Conservation (phyloP, 2,329 filamentous ascomycete genomes). For the Colletotrichum salicis region DNA sequence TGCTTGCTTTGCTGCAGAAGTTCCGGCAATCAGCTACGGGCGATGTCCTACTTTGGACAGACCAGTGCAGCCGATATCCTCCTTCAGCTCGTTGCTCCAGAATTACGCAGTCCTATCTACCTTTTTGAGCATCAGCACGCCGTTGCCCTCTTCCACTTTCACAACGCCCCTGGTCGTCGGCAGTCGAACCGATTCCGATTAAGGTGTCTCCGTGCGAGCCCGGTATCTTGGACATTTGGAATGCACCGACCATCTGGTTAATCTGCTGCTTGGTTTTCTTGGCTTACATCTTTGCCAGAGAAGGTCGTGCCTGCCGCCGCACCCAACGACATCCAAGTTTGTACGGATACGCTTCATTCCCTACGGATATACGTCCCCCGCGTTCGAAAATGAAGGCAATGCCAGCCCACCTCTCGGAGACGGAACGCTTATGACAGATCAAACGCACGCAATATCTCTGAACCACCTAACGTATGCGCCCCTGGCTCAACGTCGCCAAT, state of each 20-base stretch:
- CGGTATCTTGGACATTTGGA: not conserved
- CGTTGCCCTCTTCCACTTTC: not conserved
- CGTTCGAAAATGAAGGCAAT: not conserved
- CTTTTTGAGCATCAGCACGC: not conserved
- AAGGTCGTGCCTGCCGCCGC: not conserved
- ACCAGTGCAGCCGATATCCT: slow-evolving; percentile 3
- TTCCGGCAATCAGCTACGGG: slow-evolving; percentile 25
- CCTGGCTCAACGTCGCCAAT: slow-evolving; percentile 21
- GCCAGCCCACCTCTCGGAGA: not conserved
- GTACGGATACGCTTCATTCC: not conserved
- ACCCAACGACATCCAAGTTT: not conserved
- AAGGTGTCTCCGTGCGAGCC: slow-evolving; percentile 10
- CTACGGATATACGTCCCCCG: not conserved
- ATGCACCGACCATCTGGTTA: slow-evolving; percentile 7
- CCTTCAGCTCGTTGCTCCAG: slow-evolving; percentile 1
- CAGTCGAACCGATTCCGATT: slow-evolving; percentile 20
- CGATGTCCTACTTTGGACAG: slow-evolving; percentile 14
- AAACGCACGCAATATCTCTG: slow-evolving; percentile 18
- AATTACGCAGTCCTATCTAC: not conserved
- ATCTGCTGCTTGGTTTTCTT: not conserved
- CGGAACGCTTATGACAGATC: not conserved
- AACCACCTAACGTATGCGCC: slow-evolving; percentile 14
- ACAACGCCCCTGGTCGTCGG: not conserved
- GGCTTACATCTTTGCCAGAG: not conserved
- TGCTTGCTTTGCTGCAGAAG: slow-evolving; percentile 18